Evolutionary conservation across 163 green algal species (phyloP).

Genomic region (Scenedesmus sp.): DNA sequence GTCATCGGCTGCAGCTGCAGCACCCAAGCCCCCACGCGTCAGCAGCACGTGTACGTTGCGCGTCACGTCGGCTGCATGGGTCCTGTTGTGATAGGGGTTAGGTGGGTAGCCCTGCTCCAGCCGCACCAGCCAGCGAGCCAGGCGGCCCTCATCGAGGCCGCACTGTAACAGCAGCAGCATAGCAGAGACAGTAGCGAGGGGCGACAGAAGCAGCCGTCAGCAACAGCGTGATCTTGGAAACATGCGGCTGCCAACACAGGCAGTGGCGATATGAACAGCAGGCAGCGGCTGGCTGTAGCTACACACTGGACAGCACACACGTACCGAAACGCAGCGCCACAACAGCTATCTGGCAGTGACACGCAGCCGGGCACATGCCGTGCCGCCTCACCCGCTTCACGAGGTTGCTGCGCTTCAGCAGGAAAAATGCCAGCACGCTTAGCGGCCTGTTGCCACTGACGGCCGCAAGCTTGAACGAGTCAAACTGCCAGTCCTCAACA

Average conservation of each 20-base stretch:
- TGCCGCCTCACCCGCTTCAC: neutral
- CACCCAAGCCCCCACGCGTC: constrained; percentile 58
- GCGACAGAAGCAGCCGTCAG: neutral
- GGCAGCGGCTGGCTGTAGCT: no score
- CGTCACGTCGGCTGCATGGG: constrained; percentile 72
- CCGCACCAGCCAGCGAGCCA: constrained; percentile 67
- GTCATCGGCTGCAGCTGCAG: constrained; percentile 55
- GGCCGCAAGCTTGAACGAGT: constrained; percentile 71
- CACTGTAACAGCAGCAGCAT: constrained; percentile 52
- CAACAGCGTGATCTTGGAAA: neutral
- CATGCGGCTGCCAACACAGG: no score
- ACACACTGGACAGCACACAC: neutral
- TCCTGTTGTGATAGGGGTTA: constrained; percentile 67
- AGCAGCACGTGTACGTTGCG: constrained; percentile 72
- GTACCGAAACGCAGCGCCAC: neutral
- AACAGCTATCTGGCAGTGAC: neutral
- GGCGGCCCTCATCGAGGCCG: constrained; percentile 65
- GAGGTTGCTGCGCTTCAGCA: constrained; percentile 56
- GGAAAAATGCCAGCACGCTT: constrained; percentile 59
- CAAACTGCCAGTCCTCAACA: constrained; percentile 74
- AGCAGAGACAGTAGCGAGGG: neutral
- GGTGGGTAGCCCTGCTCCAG: constrained; percentile 71
- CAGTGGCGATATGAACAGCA: no score
- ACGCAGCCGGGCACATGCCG: neutral
- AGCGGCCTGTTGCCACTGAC: constrained; percentile 62